Percentiles rank a stretch among this genome's conserved stretches.
Evolutionary conservation across 306 rosid species (phyloP).

Genomic region (Neltuma alba): DNA sequence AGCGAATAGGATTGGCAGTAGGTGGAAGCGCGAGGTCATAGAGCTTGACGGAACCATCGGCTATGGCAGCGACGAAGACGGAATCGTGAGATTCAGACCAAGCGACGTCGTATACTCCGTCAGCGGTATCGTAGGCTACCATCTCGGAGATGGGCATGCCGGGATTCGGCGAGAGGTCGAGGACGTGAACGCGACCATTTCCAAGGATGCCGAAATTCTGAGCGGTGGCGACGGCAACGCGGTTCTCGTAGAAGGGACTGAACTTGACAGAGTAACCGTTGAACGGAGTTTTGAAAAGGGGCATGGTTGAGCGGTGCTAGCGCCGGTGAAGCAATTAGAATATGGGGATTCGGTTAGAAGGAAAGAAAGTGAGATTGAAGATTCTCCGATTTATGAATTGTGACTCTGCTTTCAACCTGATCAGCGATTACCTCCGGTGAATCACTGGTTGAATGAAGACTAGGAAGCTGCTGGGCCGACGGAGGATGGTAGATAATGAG

Average conservation of each 20-base stretch:
- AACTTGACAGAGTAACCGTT: constrained; percentile 94
- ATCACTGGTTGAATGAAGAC: not conserved
- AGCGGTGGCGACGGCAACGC: too few relatives aligned
- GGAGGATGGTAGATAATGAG: not conserved
- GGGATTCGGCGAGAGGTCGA: constrained; percentile 62
- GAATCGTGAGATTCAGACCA: constrained; percentile 97
- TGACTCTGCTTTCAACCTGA: not conserved
- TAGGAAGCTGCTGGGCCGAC: not conserved
- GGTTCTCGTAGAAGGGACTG: too few relatives aligned
- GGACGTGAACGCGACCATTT: constrained; percentile 90
- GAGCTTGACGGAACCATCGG: constrained; percentile 92
- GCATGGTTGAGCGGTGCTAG: constrained; percentile 46
- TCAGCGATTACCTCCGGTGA: not conserved
- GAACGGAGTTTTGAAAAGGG: constrained; percentile 87
- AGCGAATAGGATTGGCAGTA: constrained; percentile 78
- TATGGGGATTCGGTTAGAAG: not conserved
- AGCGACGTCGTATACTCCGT: constrained; percentile 84
- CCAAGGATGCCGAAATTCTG: constrained; percentile 98
- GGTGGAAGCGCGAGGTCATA: constrained; percentile 85
- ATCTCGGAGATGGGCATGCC: constrained; percentile 58
- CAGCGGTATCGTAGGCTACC: constrained; percentile 83
- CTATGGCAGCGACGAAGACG: constrained; percentile 82
- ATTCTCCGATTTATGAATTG: not conserved
- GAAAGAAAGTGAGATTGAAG: not conserved
- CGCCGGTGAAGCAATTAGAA: not conserved